Evolutionary conservation across 768 basidiomycete genomes (phyloP).

Genomic region (Rossbeevera mucosa): DNA sequence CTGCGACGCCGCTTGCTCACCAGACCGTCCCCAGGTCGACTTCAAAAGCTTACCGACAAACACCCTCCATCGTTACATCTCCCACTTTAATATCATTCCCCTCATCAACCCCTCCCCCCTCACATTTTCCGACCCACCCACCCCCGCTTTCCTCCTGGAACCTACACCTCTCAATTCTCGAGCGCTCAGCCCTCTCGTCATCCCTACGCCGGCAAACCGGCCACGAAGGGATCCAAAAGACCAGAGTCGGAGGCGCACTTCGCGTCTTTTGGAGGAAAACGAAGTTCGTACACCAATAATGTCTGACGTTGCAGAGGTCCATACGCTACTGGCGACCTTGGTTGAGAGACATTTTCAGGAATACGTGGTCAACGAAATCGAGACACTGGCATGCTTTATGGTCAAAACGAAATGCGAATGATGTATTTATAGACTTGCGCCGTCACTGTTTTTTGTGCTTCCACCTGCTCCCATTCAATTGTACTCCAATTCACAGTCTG

Average conservation of each 20-base stretch:
- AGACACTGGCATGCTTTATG: conserved; percentile 80
- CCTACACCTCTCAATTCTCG: conserved; percentile 42
- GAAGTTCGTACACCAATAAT: conserved; percentile 58
- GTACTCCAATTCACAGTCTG: conserved; percentile 11
- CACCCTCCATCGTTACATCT: conserved; percentile 67
- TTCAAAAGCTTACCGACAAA: conserved; percentile 65
- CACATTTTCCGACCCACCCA: conserved; percentile 62
- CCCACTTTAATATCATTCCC: conserved; percentile 69
- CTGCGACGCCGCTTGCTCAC: conserved; percentile 9
- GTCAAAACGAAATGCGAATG: conserved; percentile 57
- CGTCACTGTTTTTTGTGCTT: conserved; percentile 15
- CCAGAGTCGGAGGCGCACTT: conserved; percentile 58
- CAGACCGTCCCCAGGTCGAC: conserved; percentile 52
- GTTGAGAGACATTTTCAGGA: conserved; percentile 73
- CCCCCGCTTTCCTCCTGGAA: conserved; percentile 57
- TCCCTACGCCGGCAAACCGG: conserved; percentile 61
- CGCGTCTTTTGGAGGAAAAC: conserved; percentile 65
- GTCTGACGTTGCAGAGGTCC: conserved; percentile 65
- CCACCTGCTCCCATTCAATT: conserved; percentile 7
- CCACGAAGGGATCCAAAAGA: conserved; percentile 67
- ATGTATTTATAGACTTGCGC: conserved; percentile 19
- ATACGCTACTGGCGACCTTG: conserved; percentile 59
- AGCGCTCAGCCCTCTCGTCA: conserved; percentile 45
- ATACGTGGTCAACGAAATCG: conserved; percentile 62
- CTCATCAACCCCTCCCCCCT: conserved; percentile 66